Percentiles rank a stretch among this genome's conserved stretches.
phyloP scores from a whole-genome alignment of 257 asterid genomes.

The Solanum rostratum region DNA sequence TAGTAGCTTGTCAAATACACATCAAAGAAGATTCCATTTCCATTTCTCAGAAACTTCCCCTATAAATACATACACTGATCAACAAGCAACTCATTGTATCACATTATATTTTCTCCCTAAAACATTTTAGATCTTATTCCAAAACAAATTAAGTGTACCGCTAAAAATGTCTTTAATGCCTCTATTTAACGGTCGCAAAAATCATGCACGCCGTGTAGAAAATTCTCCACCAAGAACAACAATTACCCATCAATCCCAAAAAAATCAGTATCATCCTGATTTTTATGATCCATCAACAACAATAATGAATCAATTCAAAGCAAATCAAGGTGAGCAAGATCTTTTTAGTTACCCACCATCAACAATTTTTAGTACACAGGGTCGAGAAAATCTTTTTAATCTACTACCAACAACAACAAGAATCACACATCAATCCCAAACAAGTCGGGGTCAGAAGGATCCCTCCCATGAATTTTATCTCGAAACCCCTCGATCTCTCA shows the following conservation, averaged over 20 bases:
- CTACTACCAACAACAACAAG: not conserved
- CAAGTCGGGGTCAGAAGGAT: not conserved
- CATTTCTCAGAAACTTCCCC: not conserved
- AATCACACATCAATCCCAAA: not conserved
- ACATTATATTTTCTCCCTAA: not conserved
- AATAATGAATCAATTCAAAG: not conserved
- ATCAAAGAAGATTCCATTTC: not conserved
- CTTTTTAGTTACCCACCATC: not conserved
- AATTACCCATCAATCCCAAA: not conserved
- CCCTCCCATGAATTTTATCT: not conserved
- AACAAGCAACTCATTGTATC: not conserved
- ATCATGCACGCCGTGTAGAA: not conserved
- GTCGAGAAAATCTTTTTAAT: not conserved
- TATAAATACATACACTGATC: not conserved
- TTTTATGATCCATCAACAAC: not conserved
- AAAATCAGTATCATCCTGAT: not conserved
- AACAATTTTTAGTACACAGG: not conserved
- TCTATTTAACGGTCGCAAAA: constrained; percentile 3
- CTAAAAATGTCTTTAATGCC: constrained; percentile 14
- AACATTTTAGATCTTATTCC: not conserved
- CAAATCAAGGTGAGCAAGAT: not conserved
- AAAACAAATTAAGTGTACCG: not conserved
- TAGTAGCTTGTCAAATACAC: not conserved
- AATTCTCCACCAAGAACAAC: not conserved
- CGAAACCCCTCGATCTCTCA: not conserved